Base-by-base conservation (phyloP, 257 asterid genomes). In the Nicotiana tomentosiformis region DNA sequence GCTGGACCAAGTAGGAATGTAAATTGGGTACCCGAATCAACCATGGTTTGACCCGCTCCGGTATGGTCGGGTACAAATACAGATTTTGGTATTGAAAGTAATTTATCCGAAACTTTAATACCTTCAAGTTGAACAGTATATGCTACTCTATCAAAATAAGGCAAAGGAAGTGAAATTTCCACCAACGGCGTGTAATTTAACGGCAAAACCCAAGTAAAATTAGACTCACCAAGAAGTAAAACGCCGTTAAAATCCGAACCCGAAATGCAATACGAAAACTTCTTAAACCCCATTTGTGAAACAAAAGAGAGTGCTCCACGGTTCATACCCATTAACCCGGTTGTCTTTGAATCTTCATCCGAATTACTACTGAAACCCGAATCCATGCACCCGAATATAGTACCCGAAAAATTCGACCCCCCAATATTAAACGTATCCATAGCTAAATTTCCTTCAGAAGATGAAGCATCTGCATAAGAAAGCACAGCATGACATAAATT, bases 21-120 rank as follows among this genome's bases (percentile, higher is more conserved):
- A 80, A 94, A 96, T 16, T 96, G 99, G 70, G 99, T 96, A 20
- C 99, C 99, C 29, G 98, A 96, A 80, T 96, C 99, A 5, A 94
- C 97, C 97, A 96, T 94, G 80, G 98, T 94, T 56, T 96, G 99
- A 72, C 99, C 99, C 87, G 99, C 97, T 17, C 99, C 98, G 9
- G 97, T 94, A 30, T 94, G 98, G 53, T 96, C 98, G 66, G 99
- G 99, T 85, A 82, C 93, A 83, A 91, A 90, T 33, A 92, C 78
- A 78, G 97, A 92, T 12, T 91, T 89, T 6, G 99, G 95, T 26
- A 96, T 29, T 0, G 87, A 91, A 1, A 96, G 85, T 4, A 86
- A 33, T 6, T 88, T 92, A 11, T 89, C 78, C 4, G 91, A 82
- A 49, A 96, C 98, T 82, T 77, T 88, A 53, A 96, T 96, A 23